Conservation (phyloP, 371 early-diverging fungal genomes). For the Quaeritorhiza haematococci region DNA sequence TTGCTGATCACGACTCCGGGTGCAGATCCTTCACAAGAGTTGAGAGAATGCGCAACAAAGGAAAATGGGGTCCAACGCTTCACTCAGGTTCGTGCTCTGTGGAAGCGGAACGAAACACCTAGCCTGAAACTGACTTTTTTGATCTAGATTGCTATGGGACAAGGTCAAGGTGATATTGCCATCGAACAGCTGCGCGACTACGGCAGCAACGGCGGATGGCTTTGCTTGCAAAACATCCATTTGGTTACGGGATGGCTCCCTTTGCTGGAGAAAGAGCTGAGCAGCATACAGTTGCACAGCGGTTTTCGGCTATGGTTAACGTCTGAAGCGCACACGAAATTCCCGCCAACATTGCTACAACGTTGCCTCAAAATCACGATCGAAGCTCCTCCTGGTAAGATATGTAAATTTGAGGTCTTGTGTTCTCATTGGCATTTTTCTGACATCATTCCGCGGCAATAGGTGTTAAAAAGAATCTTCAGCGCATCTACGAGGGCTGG, state of each 20-base stretch:
- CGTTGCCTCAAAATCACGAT: slow-evolving; percentile 41
- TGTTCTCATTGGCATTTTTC: no score
- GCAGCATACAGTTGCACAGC: slow-evolving; percentile 11
- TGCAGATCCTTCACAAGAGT: slow-evolving; percentile 47
- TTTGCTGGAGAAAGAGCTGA: slow-evolving; percentile 38
- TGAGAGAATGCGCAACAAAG: slow-evolving; percentile 31
- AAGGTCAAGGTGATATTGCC: slow-evolving; percentile 48
- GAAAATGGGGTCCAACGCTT: slow-evolving; percentile 34
- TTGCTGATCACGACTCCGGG: slow-evolving; percentile 52
- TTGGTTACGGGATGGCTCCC: slow-evolving; percentile 45
- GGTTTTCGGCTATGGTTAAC: slow-evolving; percentile 47
- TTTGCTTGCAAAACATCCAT: slow-evolving; percentile 53
- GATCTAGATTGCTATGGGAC: slow-evolving; percentile 50
- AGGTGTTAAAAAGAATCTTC: slow-evolving; percentile 49
- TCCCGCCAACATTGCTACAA: slow-evolving; percentile 32
- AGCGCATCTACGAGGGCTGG: slow-evolving; percentile 42
- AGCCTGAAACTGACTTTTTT: not conserved
- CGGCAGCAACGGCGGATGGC: slow-evolving; percentile 38
- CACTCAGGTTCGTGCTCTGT: slow-evolving; percentile 27
- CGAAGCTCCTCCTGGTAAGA: slow-evolving; percentile 46
- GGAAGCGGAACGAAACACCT: no score
- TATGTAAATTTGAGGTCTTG: slow-evolving; percentile 1
- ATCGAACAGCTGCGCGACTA: slow-evolving; percentile 23
- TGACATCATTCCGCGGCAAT: no score
- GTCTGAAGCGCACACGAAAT: slow-evolving; percentile 40